Conservation (phyloP, 345 rosid genomes). For the Citrus sinensis region DNA sequence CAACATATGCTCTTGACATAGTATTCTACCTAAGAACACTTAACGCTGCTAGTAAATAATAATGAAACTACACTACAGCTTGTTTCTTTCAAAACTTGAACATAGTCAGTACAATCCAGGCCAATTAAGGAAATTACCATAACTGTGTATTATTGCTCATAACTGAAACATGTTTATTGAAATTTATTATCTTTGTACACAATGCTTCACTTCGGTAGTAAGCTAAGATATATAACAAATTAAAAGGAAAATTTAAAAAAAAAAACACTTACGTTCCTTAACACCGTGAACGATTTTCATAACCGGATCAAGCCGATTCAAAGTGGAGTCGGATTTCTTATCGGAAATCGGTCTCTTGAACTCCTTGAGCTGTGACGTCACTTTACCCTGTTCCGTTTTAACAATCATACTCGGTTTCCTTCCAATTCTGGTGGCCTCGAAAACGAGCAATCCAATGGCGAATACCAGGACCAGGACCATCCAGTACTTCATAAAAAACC, state of each 20-base stretch:
- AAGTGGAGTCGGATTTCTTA: slow-evolving; percentile 31
- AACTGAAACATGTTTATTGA: not conserved
- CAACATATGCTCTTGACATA: not conserved
- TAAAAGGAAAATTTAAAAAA: not conserved
- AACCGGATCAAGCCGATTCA: slow-evolving; percentile 59
- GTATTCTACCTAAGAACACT: not conserved
- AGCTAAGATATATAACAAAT: not conserved
- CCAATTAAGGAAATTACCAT: not conserved
- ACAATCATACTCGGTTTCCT: slow-evolving; percentile 23
- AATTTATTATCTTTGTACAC: not conserved
- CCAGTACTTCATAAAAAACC: slow-evolving; percentile 67
- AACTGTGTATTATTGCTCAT: not conserved
- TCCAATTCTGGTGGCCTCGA: slow-evolving; percentile 64
- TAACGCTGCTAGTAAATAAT: not conserved
- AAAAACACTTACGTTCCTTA: slow-evolving; percentile 42
- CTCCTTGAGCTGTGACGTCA: not conserved
- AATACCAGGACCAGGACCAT: slow-evolving; percentile 45
- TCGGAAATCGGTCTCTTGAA: slow-evolving; percentile 11
- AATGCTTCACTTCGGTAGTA: not conserved
- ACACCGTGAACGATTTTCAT: slow-evolving; percentile 41
- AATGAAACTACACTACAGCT: not conserved
- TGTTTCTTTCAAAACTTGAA: not conserved
- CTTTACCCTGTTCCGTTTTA: slow-evolving; percentile 5
- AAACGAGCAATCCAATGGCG: slow-evolving; percentile 51
- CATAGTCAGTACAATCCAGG: not conserved